Percentiles rank a stretch among this genome's conserved stretches.
Evolutionary conservation across 352 stramenopile species (phyloP).

Genomic region (Pythium aristosporum): DNA sequence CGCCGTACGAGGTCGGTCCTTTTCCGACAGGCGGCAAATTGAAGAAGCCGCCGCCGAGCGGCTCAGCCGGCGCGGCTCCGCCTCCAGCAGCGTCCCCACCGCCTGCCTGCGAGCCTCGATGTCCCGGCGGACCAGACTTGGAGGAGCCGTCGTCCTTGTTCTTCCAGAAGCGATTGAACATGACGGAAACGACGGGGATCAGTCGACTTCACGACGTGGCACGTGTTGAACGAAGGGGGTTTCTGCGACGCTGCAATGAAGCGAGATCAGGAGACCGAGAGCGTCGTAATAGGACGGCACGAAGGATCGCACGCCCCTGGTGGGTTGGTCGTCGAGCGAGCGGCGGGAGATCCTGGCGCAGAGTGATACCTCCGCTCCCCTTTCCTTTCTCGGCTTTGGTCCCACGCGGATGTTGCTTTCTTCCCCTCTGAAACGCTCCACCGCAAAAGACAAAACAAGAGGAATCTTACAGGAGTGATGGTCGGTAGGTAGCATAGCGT

Average conservation of each 20-base stretch:
- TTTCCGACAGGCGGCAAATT: slow-evolving; percentile 74
- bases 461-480: slow-evolving; percentile 7
- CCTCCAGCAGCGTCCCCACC: slow-evolving; percentile 17
- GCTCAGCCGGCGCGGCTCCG: slow-evolving; percentile 38
- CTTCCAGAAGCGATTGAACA: slow-evolving; percentile 84
- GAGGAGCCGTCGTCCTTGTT: slow-evolving; percentile 66
- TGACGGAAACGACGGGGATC: slow-evolving; percentile 18
- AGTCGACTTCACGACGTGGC: not conserved
- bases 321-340: not conserved
- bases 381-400: slow-evolving; percentile 5
- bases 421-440: not conserved
- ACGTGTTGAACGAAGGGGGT: not conserved
- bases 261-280: no score
- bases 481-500: slow-evolving; percentile 10
- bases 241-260: no score
- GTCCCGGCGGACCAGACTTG: slow-evolving; percentile 55
- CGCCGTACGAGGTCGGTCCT: slow-evolving; percentile 23
- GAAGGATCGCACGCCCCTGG: no score
- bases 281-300: no score
- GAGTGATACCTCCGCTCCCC: not conserved
- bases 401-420: slow-evolving; percentile 1
- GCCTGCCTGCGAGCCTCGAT: slow-evolving; percentile 38
- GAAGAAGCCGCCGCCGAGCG: slow-evolving; percentile 75
- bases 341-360: not conserved
- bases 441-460: slow-evolving; percentile 12